Evolutionary conservation across 1,284 basidiomycete species (phyloP).

Genomic region (Pseudozyma sp.): DNA sequence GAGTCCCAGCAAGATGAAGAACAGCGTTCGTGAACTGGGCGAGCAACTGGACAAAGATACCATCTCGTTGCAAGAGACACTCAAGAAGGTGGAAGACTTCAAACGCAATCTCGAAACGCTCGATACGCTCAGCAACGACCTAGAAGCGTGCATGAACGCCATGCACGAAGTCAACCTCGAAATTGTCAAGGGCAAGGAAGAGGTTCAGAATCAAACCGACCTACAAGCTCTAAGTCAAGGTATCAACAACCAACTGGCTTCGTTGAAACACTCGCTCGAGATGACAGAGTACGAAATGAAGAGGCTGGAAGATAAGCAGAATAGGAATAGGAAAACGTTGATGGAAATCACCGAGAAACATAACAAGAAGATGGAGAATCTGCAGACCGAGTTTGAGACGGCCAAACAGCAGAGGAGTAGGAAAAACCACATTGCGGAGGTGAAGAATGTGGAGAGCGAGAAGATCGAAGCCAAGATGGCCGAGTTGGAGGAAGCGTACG

Average conservation of each 20-base stretch:
- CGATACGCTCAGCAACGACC: constrained; percentile 51
- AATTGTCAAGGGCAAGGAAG: constrained; percentile 54
- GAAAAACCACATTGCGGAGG: constrained; percentile 34
- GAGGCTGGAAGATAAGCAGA: constrained; percentile 46
- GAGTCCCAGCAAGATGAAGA: constrained; percentile 56
- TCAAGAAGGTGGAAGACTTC: constrained; percentile 74
- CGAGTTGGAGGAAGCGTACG: constrained; percentile 37
- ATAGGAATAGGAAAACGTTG: constrained; percentile 45
- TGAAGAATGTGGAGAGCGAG: constrained; percentile 39
- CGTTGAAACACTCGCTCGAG: constrained; percentile 45
- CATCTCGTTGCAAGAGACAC: constrained; percentile 79
- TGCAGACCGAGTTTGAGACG: constrained; percentile 43
- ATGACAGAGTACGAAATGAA: constrained; percentile 55
- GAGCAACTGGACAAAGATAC: constrained; percentile 79
- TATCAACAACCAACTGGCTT: constrained; percentile 46
- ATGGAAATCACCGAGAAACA: constrained; percentile 53
- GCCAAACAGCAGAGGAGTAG: constrained; percentile 34
- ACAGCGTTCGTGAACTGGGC: constrained; percentile 43
- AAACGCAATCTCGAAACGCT: constrained; percentile 49
- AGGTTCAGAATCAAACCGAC: constrained; percentile 46
- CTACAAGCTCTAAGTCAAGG: constrained; percentile 39
- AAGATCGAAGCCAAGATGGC: constrained; percentile 55
- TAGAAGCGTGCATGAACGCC: constrained; percentile 42
- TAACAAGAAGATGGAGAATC: constrained; percentile 45
- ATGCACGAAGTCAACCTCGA: constrained; percentile 60